Evolutionary conservation across 2,329 filamentous ascomycete genomes (phyloP).

Genomic region (Passalora sequoiae): DNA sequence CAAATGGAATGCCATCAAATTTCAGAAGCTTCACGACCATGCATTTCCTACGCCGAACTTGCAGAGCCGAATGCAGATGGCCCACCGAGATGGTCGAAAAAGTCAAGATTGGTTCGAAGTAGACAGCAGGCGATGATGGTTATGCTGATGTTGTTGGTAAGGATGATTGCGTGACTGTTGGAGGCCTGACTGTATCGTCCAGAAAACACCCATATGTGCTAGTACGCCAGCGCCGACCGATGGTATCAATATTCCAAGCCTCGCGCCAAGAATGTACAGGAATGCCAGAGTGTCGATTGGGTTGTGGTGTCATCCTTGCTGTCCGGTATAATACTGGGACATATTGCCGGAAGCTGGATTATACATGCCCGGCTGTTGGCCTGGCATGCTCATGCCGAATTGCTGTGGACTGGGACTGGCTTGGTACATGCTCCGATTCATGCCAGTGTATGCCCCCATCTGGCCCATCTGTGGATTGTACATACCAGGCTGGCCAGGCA

Average conservation of each 20-base stretch:
- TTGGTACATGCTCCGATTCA: constrained; percentile 48
- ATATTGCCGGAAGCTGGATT: constrained; percentile 38
- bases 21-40: too few relatives aligned
- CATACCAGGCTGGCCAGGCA: constrained; percentile 42
- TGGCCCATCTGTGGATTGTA: constrained; percentile 45
- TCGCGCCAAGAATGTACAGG: constrained; percentile 19
- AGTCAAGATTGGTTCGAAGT: background rate
- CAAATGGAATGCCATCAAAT: too few relatives aligned
- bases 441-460: constrained; percentile 42
- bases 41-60: too few relatives aligned
- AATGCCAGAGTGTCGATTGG: constrained; percentile 9
- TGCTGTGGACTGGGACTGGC: constrained; percentile 42
- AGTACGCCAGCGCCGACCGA: background rate
- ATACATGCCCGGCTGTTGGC: constrained; percentile 49
- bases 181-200: background rate
- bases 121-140: background rate
- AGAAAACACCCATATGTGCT: background rate
- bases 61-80: background rate
- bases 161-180: background rate
- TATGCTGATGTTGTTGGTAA: constrained; percentile 1
- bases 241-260: constrained; percentile 8
- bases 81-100: background rate
- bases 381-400: constrained; percentile 36
- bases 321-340: constrained; percentile 32
- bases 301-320: constrained; percentile 18